Evolutionary conservation across 164 flowering plant species (phyloP).

Genomic region (Aristolochia fimbriata): DNA sequence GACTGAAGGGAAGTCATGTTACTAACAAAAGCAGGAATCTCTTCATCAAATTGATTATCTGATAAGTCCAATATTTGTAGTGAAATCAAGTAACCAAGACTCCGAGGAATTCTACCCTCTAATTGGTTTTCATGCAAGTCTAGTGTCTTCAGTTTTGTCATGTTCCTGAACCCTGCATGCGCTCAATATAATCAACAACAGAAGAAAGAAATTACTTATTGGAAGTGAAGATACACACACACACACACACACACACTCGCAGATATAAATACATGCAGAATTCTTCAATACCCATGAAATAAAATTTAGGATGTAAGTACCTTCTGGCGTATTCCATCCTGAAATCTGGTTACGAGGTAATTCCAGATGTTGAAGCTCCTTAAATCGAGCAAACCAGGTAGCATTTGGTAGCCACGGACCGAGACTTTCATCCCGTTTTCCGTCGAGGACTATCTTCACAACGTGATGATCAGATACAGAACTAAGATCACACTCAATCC

Average conservation of each 20-base stretch:
- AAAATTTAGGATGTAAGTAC: not conserved
- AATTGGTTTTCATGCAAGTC: not conserved
- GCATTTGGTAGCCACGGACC: conserved; percentile 6
- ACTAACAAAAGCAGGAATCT: no score
- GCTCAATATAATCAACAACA: not conserved
- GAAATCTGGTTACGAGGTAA: conserved; percentile 1
- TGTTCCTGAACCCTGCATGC: not conserved
- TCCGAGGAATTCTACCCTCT: conserved; percentile 1
- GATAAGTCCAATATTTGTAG: no score
- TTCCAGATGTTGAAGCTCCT: not conserved
- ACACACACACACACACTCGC: no score
- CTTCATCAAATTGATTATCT: no score
- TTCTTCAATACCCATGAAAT: not conserved
- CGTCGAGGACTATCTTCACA: not conserved
- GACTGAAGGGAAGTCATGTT: no score
- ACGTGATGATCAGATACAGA: conserved; percentile 1
- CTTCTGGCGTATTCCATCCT: not conserved
- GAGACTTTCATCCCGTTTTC: not conserved
- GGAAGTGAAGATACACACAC: no score
- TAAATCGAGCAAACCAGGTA: not conserved
- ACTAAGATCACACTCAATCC: not conserved
- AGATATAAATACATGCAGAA: no score
- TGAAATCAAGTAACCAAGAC: not conserved
- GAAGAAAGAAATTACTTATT: not conserved
- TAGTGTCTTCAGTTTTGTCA: not conserved